phyloP scores from a whole-genome alignment of 148 eudicot species.

The Suaeda aralocaspica region DNA sequence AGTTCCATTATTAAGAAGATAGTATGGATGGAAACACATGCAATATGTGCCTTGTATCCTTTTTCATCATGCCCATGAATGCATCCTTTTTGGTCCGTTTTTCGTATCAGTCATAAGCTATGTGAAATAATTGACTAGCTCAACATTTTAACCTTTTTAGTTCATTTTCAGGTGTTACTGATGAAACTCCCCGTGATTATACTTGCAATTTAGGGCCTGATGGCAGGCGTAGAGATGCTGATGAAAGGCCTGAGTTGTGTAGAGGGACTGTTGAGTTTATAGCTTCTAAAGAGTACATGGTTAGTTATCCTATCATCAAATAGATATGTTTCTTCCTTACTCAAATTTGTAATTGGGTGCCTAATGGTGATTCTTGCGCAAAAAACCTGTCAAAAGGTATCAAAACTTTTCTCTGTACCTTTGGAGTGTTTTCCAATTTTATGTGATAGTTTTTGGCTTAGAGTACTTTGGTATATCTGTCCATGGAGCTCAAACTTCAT shows the following conservation, averaged over 20 bases:
- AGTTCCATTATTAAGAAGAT: too few relatives aligned
- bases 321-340: background rate
- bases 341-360: background rate
- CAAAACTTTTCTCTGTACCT: background rate
- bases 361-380: conserved; percentile 5
- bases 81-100: too few relatives aligned
- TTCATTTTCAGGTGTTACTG: conserved; percentile 67
- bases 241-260: conserved; percentile 94
- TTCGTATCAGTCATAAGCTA: too few relatives aligned
- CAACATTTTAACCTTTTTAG: background rate
- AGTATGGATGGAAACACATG: too few relatives aligned
- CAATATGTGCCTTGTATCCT: too few relatives aligned
- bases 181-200: conserved; percentile 96
- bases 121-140: too few relatives aligned
- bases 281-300: conserved; percentile 90
- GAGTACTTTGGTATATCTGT: too few relatives aligned
- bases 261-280: conserved; percentile 99
- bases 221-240: conserved; percentile 99
- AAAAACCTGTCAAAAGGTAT: background rate
- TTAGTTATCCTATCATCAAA: conserved; percentile 31
- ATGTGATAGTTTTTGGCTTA: too few relatives aligned
- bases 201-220: conserved; percentile 93
- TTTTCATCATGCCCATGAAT: too few relatives aligned
- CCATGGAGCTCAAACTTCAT: too few relatives aligned
- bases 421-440: background rate